These are phyloP conservation scores for Loxodes magnus DNA, from an alignment of 73 alveolate species.

Conservation along the genomic window DNA sequence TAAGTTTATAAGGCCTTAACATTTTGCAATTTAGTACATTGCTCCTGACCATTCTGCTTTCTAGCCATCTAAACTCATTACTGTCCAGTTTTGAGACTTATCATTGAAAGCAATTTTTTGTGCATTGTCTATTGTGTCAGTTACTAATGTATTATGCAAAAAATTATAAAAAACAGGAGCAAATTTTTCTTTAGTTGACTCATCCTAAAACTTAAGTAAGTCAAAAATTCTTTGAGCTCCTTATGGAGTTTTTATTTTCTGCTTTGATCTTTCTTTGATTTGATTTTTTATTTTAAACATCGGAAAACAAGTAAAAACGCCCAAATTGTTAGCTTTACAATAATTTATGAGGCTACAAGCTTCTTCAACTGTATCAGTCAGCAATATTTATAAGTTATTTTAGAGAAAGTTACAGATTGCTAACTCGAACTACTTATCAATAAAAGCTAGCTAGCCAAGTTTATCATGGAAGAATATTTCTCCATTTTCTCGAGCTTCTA, in stretches of 20 bases:
- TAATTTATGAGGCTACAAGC: too few relatives aligned
- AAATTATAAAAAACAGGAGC: conserved; percentile 42
- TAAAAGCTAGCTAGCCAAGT: neutral
- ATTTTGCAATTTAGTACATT: conserved; percentile 70
- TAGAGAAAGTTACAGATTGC: too few relatives aligned
- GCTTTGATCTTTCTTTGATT: conserved; percentile 14
- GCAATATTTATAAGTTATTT: too few relatives aligned
- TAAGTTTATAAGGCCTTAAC: conserved; percentile 56
- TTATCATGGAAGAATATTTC: neutral
- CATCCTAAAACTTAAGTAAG: conserved; percentile 12
- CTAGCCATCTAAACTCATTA: conserved; percentile 68
- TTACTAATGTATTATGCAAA: conserved; percentile 57
- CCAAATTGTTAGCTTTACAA: too few relatives aligned
- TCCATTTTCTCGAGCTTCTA: too few relatives aligned
- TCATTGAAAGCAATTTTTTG: conserved; percentile 56
- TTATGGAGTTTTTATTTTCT: conserved; percentile 8
- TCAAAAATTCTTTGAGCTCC: neutral
- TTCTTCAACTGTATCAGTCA: too few relatives aligned
- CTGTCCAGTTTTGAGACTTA: conserved; percentile 28
- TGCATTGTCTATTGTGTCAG: conserved; percentile 49
- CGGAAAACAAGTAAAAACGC: too few relatives aligned
- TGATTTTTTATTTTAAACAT: conserved; percentile 18
- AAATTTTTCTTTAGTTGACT: conserved; percentile 3
- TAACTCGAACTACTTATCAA: too few relatives aligned
- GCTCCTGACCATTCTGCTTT: conserved; percentile 65